Percentiles rank a stretch among this genome's conserved stretches.
phyloP scores from a whole-genome alignment of 148 eudicot genomes.

The Selenicereus undatus region DNA sequence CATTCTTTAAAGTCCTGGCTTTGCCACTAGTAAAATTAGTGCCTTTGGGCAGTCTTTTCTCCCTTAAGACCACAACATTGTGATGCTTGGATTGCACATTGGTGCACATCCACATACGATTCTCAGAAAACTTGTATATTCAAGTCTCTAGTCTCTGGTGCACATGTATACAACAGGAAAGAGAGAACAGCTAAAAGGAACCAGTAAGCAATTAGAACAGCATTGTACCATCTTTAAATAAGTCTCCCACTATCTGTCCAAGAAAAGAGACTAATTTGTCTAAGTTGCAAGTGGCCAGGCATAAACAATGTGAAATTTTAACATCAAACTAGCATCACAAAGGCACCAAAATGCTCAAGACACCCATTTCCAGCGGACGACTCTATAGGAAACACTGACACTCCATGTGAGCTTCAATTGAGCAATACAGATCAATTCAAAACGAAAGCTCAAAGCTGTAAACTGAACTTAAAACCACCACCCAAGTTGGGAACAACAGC shows the following conservation, averaged over 20 bases:
- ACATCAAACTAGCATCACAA: neutral
- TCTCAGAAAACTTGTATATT: neutral
- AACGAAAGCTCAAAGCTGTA: neutral
- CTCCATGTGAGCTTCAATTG: neutral
- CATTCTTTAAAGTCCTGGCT: too few species aligned
- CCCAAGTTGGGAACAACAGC: neutral
- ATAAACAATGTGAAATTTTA: neutral
- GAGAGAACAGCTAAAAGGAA: neutral
- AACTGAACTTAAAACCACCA: neutral
- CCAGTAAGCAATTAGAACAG: neutral
- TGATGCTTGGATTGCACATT: neutral
- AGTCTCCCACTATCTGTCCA: neutral
- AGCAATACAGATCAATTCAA: neutral
- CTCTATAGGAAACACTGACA: neutral
- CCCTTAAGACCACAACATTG: neutral
- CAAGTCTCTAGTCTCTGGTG: neutral
- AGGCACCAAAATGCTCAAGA: neutral
- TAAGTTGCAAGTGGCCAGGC: neutral
- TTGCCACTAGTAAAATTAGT: too few species aligned
- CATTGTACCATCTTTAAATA: neutral
- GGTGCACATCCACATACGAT: neutral
- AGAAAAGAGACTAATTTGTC: neutral
- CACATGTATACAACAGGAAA: neutral
- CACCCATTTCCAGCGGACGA: neutral
- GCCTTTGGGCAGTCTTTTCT: neutral